phyloP scores from a whole-genome alignment of 1,139 yeast genomes.

The Candida sp. region DNA sequence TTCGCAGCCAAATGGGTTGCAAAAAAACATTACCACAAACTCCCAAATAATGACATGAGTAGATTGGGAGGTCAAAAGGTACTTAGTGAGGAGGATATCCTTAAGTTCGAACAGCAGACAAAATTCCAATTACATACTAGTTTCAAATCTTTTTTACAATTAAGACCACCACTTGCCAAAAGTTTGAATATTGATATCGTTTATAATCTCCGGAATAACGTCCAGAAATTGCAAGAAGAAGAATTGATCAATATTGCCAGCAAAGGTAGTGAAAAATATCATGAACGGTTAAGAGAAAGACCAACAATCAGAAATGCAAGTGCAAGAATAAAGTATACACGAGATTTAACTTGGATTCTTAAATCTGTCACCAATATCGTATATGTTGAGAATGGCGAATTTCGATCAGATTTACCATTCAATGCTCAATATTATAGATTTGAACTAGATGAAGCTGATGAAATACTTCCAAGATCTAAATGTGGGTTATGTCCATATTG shows the following conservation, averaged over 20 bases:
- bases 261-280: not conserved
- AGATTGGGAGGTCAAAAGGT: too few relatives aligned
- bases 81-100: too few relatives aligned
- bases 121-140: not conserved
- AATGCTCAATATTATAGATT: conserved; percentile 25
- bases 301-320: not conserved
- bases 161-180: not conserved
- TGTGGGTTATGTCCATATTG: conserved; percentile 35
- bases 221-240: not conserved
- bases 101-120: too few relatives aligned
- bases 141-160: too few relatives aligned
- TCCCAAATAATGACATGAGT: too few relatives aligned
- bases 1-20: not conserved
- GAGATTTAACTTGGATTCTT: not conserved
- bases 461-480: conserved; percentile 17
- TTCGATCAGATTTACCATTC: conserved; percentile 18
- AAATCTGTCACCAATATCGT: conserved; percentile 11
- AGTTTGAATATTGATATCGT: not conserved
- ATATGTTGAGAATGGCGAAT: conserved; percentile 17
- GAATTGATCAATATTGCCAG: not conserved
- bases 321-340: not conserved
- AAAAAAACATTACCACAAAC: not conserved
- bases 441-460: conserved; percentile 17
- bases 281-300: not conserved
- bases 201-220: not conserved